Evolutionary conservation across 2,329 filamentous ascomycete species (phyloP), one percentile per base, ranked within the genome.

Genomic region (Colletotrichum chrysophilum): DNA sequence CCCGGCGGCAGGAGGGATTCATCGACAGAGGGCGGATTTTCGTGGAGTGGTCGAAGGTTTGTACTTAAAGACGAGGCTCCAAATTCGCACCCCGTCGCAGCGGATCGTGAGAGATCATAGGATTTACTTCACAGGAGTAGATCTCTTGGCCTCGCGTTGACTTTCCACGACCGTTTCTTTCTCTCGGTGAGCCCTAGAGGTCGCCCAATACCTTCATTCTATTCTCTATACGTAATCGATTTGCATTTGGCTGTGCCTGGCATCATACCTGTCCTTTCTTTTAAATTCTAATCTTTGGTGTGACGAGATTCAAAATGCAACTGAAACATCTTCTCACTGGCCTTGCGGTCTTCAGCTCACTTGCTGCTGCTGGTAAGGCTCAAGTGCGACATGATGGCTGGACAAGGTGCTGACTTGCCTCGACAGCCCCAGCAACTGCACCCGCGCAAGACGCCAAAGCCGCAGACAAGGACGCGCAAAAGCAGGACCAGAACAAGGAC

Each of bases 291-390:
- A 61, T 76, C 12, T 48, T 28, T 30, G 32, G 36, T 43, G 48
- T 56, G 55, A 55, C 10, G 10, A 21, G n/a, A 43, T 9, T 7
- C 34, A 75, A 36, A n/a, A 83, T 83, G 82, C 75, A 79, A 71
- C 77, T 80, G 73, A 77, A 70, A 56, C 74, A 77, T 43, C 56
- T 80, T n/a, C 52, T 83, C 21, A 70, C 80, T 70, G 81, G 80
- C 77, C 78, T 84, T 34, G 77, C 76, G 65, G 81, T 80, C 77
- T 71, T 83, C 60, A 71, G 72, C 65, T 82, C 80, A 24, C 56
- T 83, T 26, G 82, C 75, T 30, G 75, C 77, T 67, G 80, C 81
- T 67, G 82, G 81, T 83, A 77, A 60, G 80, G 73, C 18, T 8
- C 48, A 14, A 21, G 5, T n/a, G 28, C 8, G 7, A 12, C 18